Evolutionary conservation across 306 rosid genomes (phyloP).

Genomic region (Argentina anserina): DNA sequence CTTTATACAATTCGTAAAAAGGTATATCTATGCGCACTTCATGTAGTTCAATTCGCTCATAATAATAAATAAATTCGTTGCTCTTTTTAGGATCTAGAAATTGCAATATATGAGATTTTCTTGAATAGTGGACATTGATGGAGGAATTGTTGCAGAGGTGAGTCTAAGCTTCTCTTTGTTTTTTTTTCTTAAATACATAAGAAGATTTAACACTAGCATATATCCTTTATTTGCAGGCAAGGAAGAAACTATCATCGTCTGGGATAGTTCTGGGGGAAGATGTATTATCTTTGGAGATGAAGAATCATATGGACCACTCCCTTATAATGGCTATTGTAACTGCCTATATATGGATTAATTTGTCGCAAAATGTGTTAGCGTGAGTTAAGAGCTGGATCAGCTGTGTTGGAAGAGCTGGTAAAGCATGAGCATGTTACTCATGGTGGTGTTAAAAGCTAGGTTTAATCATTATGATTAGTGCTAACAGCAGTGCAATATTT

Average conservation of each 20-base stretch:
- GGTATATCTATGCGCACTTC: slow-evolving; percentile 30
- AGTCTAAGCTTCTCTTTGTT: neutral
- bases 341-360: slow-evolving; percentile 61
- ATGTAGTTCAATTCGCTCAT: no score
- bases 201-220: no score
- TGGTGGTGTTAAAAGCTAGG: no score
- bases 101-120: no score
- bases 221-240: slow-evolving; percentile 46
- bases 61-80: no score
- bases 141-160: slow-evolving; percentile 72
- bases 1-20: slow-evolving; percentile 53
- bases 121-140: slow-evolving; percentile 45
- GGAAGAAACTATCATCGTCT: slow-evolving; percentile 42
- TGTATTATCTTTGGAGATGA: slow-evolving; percentile 57
- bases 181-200: no score
- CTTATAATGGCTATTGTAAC: slow-evolving; percentile 59
- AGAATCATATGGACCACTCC: slow-evolving; percentile 46
- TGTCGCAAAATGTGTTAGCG: slow-evolving; percentile 49
- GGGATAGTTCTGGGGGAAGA: slow-evolving; percentile 65
- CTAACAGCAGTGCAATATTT: no score
- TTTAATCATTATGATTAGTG: no score
- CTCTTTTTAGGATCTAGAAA: no score
- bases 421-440: no score
- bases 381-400: no score
- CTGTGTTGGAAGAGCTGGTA: no score